Base-by-base conservation (phyloP, 2,329 filamentous ascomycete genomes). In the Colletotrichum sp. region DNA sequence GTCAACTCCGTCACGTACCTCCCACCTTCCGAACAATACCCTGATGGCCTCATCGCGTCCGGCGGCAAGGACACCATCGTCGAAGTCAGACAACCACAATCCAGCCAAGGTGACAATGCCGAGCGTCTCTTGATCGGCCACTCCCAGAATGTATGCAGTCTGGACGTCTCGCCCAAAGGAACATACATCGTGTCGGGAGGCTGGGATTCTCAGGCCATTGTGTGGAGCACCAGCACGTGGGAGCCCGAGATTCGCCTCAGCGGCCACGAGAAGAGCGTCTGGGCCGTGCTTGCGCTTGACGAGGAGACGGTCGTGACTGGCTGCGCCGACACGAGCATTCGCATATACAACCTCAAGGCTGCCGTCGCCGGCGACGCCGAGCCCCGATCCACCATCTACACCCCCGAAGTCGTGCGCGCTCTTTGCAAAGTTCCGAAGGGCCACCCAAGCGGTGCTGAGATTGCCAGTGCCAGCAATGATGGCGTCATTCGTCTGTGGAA, bases 381-480 rank as follows among this genome's bases (percentile, higher is more conserved):
- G 79, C 87, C 91, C 2, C 83, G 82, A 9, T 87, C 89, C 12
- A 89, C 88, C 10, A 90, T 92, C 28, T 84, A 94, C 69, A 95
- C 95, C 61, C 92, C 93, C 30, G 95, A 98, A 79, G 94, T 97
- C 43, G 94, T 98, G 68, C 93, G 97, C 76, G 96, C 96, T n/a
- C 89, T 99, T 12, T 96, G 94, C 84, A 93, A 92, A 79, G 87
- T 98, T n/a, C 93, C 95, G 1, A 83, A 88, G 28, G 91, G 91
- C 30, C 95, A 98, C 82, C 89, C 93, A 18, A 96, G 93, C 26
- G 94, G 95, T 15, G 96, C 96, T 21, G 93, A 98, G n/a, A 96
- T 99, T 83, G 97, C 96, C 61, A 98, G 96, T 58, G 96, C 97
- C 18, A 95, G 95, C 79, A 99, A 98, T 81, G 97, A 99, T 81